A percentile compares a stretch with the other conserved stretches of the same genome.
These are phyloP conservation scores for Vaccinium vitisidaea DNA, from an alignment of 148 eudicot species.

Conservation along the genomic window DNA sequence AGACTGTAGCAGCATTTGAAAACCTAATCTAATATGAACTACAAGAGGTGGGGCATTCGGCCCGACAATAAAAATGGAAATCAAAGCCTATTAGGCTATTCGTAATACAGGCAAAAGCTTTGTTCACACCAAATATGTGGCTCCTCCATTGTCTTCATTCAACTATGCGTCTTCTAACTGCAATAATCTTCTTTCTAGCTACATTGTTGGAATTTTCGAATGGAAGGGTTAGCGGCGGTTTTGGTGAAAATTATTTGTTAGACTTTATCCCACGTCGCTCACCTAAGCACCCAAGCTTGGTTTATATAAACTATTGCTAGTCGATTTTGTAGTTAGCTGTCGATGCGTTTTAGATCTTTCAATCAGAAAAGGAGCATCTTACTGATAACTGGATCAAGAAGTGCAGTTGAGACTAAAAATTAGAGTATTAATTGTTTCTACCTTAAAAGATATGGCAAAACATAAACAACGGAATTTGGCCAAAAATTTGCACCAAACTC, in stretches of 20 bases:
- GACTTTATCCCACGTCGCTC: too few species aligned
- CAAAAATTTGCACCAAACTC: not conserved
- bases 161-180: not conserved
- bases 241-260: not conserved
- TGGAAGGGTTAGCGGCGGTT: not conserved
- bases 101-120: too few species aligned
- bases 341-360: too few species aligned
- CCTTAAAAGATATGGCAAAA: constrained; percentile 37
- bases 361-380: constrained; percentile 50
- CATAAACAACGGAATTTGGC: not conserved
- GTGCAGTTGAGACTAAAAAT: constrained; percentile 79
- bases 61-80: too few species aligned
- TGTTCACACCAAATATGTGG: not conserved
- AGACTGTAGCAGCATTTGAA: too few species aligned
- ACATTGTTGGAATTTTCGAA: not conserved
- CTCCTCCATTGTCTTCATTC: not conserved
- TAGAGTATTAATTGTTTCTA: constrained; percentile 76
- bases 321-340: too few species aligned
- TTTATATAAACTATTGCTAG: too few species aligned
- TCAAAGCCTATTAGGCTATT: too few species aligned
- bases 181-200: not conserved
- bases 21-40: too few species aligned
- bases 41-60: too few species aligned
- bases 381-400: constrained; percentile 61
- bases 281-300: too few species aligned